A percentile compares a stretch with the other conserved stretches of the same genome.
Conservation (phyloP, 2,329 filamentous ascomycete genomes). For the Diaporthe batatas region DNA sequence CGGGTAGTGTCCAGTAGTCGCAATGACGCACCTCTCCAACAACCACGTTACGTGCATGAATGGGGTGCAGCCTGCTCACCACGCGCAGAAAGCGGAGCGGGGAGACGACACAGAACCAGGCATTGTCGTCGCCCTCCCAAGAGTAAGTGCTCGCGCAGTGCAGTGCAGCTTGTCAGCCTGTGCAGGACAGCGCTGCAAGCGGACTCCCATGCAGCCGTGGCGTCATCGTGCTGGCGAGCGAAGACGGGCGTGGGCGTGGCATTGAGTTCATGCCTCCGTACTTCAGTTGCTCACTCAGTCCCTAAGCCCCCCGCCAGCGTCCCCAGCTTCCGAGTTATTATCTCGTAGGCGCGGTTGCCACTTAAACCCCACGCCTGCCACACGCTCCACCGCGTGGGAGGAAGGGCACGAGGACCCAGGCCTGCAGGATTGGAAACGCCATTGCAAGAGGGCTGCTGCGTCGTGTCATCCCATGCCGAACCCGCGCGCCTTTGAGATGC, state of each 20-base stretch:
- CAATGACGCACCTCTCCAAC: slow-evolving; percentile 1
- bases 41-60: slow-evolving; percentile 34
- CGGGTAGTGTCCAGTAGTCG: neutral
- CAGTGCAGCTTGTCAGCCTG: too few relatives aligned
- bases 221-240: slow-evolving; percentile 32
- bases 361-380: slow-evolving; percentile 16
- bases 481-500: slow-evolving; percentile 10
- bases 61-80: slow-evolving; percentile 16
- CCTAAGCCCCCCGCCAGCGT: neutral
- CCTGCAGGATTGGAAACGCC: slow-evolving; percentile 30
- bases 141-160: neutral
- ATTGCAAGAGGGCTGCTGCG: slow-evolving; percentile 3
- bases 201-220: slow-evolving; percentile 30
- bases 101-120: neutral
- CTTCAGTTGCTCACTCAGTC: too few relatives aligned
- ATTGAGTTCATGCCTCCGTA: neutral
- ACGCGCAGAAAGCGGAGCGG: neutral
- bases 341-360: slow-evolving; percentile 32
- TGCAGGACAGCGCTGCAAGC: slow-evolving; percentile 10
- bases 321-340: slow-evolving; percentile 12
- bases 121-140: neutral
- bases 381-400: slow-evolving; percentile 8
- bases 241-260: neutral
- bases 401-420: slow-evolving; percentile 17
- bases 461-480: slow-evolving; percentile 9